Evolutionary conservation across 225 moss, liverwort and hornwort species (phyloP), one percentile per base, ranked within the genome.

Genomic region (Ulota crispa): DNA sequence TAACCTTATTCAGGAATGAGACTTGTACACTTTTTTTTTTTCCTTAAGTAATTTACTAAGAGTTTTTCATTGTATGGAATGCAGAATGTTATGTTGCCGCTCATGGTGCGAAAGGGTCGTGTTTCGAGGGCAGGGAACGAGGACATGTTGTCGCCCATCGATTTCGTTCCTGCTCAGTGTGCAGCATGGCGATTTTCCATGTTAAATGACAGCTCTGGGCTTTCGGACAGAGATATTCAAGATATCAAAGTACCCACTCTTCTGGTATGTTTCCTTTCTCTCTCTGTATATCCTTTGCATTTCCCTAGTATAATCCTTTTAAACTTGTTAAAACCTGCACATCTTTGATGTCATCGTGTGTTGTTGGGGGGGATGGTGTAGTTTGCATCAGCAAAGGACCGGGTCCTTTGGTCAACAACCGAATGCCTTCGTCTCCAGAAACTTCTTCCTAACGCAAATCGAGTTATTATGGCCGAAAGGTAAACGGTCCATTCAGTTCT

Each of bases 181-280:
- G 94, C 97, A 13, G 87, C 97, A 23, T 95, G 93, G 93, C 93
- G 97, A 14, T 89, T 97, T 80, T 89, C 94, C 80, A 95, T 97
- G 94, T 88, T 97, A 9, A 97, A 97, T 80, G 97, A 97, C 67
- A 68, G 43, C 45, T 80, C 86, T 78, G 95, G 97, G 7, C 93
- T 97, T 8, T 92, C 86, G 64, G 97, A 94, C 20, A 73, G 70
- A 39, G 91, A 95, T 34, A 64, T 95, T 71, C 70, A 70, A 83
- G 66, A 55, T 36, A 92, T 95, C 64, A 69, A 88, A 50, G 83
- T 86, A 67, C 92, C 97, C 24, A 88, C 92, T 74, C 89, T 97
- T 80, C 84, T 97, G 95, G 97, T 97, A 83, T 19, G 66, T 78
- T 82, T 81, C 27, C 27, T 39, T 26, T 56, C 11, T 20, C n/a